Conservation (phyloP, 2,329 filamentous ascomycete genomes). For the Pyrenochaeta sp. region DNA sequence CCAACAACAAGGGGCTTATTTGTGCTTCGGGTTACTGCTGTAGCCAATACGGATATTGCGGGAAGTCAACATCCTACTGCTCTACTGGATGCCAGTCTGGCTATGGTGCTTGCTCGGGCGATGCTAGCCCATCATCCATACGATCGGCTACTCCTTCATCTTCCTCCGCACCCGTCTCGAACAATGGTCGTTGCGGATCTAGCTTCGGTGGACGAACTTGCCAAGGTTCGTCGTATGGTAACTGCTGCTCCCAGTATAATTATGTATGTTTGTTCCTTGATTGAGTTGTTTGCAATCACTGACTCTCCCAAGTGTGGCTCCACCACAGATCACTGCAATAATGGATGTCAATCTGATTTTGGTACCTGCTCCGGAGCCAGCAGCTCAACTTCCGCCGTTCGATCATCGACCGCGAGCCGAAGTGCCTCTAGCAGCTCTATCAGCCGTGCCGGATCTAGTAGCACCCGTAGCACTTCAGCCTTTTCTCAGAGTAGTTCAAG, state of each 20-base stretch:
- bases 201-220: constrained; percentile 1
- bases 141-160: background rate
- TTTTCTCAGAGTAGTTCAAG: background rate
- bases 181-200: background rate
- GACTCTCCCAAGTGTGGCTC: background rate
- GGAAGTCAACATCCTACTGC: constrained; percentile 33
- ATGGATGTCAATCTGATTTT: background rate
- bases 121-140: background rate
- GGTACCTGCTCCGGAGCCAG: background rate
- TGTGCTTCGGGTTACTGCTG: constrained; percentile 56
- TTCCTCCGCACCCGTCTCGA: background rate
- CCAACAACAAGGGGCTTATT: constrained; percentile 28
- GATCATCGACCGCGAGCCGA: background rate
- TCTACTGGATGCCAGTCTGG: constrained; percentile 34
- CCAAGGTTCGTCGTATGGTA: background rate
- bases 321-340: background rate
- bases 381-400: background rate
- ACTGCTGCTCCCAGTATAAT: constrained; percentile 2
- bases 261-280: background rate
- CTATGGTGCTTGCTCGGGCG: constrained; percentile 31
- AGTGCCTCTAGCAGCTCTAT: background rate
- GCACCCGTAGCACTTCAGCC: background rate
- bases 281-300: background rate
- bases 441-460: background rate
- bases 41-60: constrained; percentile 52